Evolutionary conservation across 306 rosid genomes (phyloP).

Genomic region (Corylus americana): DNA sequence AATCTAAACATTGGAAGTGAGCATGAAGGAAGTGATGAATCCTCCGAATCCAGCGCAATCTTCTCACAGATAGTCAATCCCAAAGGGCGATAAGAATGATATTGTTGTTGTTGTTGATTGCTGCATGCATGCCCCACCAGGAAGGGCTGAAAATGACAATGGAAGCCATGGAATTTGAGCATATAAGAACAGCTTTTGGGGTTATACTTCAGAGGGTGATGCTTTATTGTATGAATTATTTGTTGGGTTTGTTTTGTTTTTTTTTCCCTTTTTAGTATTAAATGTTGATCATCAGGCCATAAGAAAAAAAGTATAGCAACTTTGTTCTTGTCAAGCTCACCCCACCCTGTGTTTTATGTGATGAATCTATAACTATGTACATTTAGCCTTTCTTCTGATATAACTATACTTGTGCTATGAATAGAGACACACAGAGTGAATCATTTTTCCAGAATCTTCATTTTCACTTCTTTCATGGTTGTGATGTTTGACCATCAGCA

Average conservation of each 20-base stretch:
- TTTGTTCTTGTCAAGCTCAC: too few species aligned
- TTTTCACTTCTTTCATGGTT: too few species aligned
- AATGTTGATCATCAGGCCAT: background rate
- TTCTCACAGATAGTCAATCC: slow-evolving; percentile 35
- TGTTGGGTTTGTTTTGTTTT: background rate
- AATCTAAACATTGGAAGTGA: slow-evolving; percentile 41
- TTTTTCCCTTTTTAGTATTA: background rate
- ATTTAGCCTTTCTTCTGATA: too few species aligned
- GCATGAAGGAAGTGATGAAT: slow-evolving; percentile 25
- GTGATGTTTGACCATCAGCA: too few species aligned
- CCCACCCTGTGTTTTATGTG: too few species aligned
- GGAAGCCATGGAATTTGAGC: slow-evolving; percentile 35
- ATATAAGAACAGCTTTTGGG: slow-evolving; percentile 6
- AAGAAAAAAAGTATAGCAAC: background rate
- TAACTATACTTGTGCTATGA: too few species aligned
- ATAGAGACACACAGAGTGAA: too few species aligned
- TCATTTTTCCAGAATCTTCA: too few species aligned
- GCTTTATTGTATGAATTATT: background rate
- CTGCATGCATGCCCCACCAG: slow-evolving; percentile 1
- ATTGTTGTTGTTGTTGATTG: background rate
- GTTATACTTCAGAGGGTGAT: slow-evolving; percentile 14
- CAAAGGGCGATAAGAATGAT: slow-evolving; percentile 32
- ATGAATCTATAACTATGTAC: too few species aligned
- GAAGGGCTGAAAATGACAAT: slow-evolving; percentile 8
- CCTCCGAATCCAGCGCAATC: slow-evolving; percentile 16